Percentiles rank a stretch among this genome's conserved stretches.
Evolutionary conservation across 768 basidiomycete species (phyloP).

Genomic region (Lactifluus subvellereus): DNA sequence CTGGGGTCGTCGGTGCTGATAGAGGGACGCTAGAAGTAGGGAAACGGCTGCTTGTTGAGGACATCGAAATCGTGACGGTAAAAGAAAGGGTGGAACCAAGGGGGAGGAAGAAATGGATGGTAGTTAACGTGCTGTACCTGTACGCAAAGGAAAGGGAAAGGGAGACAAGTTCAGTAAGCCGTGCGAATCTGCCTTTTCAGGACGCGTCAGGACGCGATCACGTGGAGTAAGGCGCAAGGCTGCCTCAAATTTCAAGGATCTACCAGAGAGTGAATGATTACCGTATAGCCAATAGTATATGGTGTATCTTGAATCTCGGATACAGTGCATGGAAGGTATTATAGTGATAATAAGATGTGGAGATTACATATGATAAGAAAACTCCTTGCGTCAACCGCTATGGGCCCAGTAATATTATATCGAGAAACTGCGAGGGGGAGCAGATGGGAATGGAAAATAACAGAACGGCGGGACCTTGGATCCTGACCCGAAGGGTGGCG

Average conservation of each 20-base stretch:
- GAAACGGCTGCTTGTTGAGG: constrained; percentile 21
- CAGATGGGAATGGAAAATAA: neutral
- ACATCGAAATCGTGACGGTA: constrained; percentile 20
- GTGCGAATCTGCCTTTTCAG: constrained; percentile 26
- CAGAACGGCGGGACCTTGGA: neutral
- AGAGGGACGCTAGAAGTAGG: constrained; percentile 30
- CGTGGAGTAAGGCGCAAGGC: constrained; percentile 21
- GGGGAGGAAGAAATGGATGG: constrained; percentile 15
- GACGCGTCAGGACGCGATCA: constrained; percentile 27
- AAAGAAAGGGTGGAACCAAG: constrained; percentile 14
- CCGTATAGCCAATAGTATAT: constrained; percentile 1
- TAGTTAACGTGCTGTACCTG: constrained; percentile 23
- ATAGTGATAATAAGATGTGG: constrained; percentile 1
- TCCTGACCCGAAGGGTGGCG: neutral
- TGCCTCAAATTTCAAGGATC: too few relatives aligned
- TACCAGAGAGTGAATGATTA: constrained; percentile 5
- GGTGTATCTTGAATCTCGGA: neutral
- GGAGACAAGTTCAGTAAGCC: constrained; percentile 14
- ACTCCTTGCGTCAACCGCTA: neutral
- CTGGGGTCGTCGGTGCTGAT: constrained; percentile 43
- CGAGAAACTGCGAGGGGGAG: neutral
- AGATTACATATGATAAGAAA: neutral
- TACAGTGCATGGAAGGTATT: constrained; percentile 2
- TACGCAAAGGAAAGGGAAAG: constrained; percentile 12
- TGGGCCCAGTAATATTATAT: neutral